Base-by-base conservation (phyloP, 768 basidiomycete species). In the Macrolepiota albuminosa region DNA sequence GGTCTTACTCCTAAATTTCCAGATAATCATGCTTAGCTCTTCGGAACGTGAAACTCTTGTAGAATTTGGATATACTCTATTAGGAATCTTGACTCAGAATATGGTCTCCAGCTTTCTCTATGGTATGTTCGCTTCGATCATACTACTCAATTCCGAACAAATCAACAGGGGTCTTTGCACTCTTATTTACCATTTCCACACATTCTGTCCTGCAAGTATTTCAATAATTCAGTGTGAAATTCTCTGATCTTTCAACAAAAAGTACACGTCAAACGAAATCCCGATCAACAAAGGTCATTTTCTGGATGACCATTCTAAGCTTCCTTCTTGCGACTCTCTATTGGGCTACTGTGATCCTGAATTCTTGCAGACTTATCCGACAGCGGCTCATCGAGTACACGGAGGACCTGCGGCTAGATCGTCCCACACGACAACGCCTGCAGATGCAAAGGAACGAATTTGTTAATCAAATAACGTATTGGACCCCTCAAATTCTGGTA, bases 401-500 rank as follows among this genome's bases (percentile, higher is more conserved):
- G 6, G 33, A 46, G 18, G 51, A 53, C 13, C 21, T 53, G 13
- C n/a, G 26, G 24, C 26, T 53, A n/a, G 58, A 54, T 31, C 34
- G 31, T 7, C 6, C 13, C 0, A 2, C 31, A 36, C 58, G 51
- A 14, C 33, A 34, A 45, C 26, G 43, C 16, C 40, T 42, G 18
- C 58, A 52, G 24, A 59, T 53, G 42, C 42, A 46, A 59, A 51
- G 58, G 34, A 53, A 53, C 39, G 42, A 53, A 7, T n/a, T 18
- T 4, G 26, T 59, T 24, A 47, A 59, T 59, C 51, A 59, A 24
- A 36, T 53, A 33, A 53, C 39, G 24, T 59, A 59, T 31, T 59
- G 58, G 58, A 45, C 36, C n/a, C 36, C 58, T 7, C n/a, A n/a
- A 21, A 13, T 54, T 10, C 24, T 47, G 36, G 58, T 54, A 36